Percentiles rank a stretch among this genome's conserved stretches.
These are phyloP conservation scores for Colletotrichum chrysophilum DNA, from an alignment of 2,329 filamentous ascomycete species.

Conservation along the genomic window DNA sequence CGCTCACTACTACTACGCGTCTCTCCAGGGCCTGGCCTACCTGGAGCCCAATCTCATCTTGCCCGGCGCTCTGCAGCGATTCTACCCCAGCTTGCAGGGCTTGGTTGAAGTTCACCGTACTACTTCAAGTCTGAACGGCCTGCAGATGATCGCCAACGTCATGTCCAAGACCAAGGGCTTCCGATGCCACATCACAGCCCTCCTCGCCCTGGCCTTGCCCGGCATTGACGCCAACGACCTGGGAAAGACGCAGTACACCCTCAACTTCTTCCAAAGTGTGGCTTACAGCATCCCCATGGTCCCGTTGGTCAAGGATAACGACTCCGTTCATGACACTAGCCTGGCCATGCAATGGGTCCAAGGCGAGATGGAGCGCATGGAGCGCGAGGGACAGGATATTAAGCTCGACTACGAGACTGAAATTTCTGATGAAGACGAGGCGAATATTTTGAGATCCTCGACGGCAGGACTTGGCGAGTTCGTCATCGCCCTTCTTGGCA, in stretches of 20 bases:
- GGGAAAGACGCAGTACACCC: constrained; percentile 92
- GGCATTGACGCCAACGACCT: constrained; percentile 98
- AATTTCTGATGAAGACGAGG: constrained; percentile 85
- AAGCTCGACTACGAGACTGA: constrained; percentile 85
- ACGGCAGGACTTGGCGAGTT: constrained; percentile 96
- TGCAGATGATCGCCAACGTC: constrained; percentile 90
- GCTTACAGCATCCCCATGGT: constrained; percentile 96
- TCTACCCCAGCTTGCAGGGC: constrained; percentile 96
- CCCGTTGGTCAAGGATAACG: constrained; percentile 74
- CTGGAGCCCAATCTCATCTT: constrained; percentile 91
- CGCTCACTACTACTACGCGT: constrained; percentile 89
- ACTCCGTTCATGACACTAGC: constrained; percentile 73
- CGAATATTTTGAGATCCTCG: constrained; percentile 87
- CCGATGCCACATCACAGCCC: constrained; percentile 90
- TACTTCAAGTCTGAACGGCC: constrained; percentile 86
- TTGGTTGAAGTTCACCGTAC: constrained; percentile 97
- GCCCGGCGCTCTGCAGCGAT: constrained; percentile 90
- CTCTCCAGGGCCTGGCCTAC: constrained; percentile 87
- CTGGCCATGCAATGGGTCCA: constrained; percentile 94
- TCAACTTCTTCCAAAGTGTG: constrained; percentile 94
- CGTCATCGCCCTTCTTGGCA: constrained; percentile 85
- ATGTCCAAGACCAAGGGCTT: constrained; percentile 96
- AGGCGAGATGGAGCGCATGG: constrained; percentile 89
- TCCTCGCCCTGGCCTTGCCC: constrained; percentile 90
- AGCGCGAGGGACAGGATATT: constrained; percentile 83